A percentile compares a stretch with the other conserved stretches of the same genome.
These are phyloP conservation scores for Prunus campanulata DNA, from an alignment of 306 rosid species.

Conservation along the genomic window DNA sequence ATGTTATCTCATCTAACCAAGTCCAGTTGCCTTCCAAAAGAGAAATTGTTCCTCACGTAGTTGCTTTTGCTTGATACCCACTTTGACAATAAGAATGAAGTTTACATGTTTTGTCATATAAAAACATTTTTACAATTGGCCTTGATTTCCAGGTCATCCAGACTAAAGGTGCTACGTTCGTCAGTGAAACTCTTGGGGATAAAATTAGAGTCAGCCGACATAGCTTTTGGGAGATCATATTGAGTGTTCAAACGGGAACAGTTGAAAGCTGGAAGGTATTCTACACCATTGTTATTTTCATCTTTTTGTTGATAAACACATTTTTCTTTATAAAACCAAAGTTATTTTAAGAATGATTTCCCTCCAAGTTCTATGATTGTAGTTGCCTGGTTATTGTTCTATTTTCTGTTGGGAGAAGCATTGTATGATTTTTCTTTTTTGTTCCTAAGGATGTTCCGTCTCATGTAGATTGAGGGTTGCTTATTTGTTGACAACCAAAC, in stretches of 20 bases:
- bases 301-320: background rate
- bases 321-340: background rate
- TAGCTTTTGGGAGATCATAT: slow-evolving; percentile 66
- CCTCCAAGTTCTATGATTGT: background rate
- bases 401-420: background rate
- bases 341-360: background rate
- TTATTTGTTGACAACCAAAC: background rate
- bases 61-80: slow-evolving; percentile 8
- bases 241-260: slow-evolving; percentile 64
- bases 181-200: slow-evolving; percentile 51
- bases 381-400: background rate
- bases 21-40: slow-evolving; percentile 67
- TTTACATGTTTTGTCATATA: slow-evolving; percentile 19
- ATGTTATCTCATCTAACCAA: slow-evolving; percentile 73
- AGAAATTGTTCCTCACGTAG: slow-evolving; percentile 57
- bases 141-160: slow-evolving; percentile 56
- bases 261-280: slow-evolving; percentile 91
- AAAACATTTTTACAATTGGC: slow-evolving; percentile 8
- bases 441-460: background rate
- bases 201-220: slow-evolving; percentile 48
- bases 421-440: background rate
- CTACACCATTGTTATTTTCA: background rate
- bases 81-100: slow-evolving; percentile 3
- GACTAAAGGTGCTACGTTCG: slow-evolving; percentile 36
- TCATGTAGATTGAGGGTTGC: background rate